Evolutionary conservation across 2,329 filamentous ascomycete species (phyloP).

Genomic region (Verticillium zaregamsianum): DNA sequence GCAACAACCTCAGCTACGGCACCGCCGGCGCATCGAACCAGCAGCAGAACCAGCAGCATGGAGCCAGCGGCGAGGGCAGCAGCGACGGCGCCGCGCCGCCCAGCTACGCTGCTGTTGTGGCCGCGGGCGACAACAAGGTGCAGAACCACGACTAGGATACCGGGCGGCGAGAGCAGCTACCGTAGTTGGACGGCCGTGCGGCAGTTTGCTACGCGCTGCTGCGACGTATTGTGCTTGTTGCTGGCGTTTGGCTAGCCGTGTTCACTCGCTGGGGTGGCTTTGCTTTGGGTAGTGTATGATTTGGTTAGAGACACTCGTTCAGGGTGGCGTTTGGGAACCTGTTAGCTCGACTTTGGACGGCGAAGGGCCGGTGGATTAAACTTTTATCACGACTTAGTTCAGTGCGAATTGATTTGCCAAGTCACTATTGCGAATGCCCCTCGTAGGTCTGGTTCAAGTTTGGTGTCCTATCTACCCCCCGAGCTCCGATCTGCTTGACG

Average conservation of each 20-base stretch:
- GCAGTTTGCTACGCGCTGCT: neutral
- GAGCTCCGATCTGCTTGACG: too few relatives aligned
- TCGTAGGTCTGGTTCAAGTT: neutral
- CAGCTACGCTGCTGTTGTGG: constrained; percentile 84
- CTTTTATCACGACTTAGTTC: neutral
- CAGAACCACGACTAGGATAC: constrained; percentile 57
- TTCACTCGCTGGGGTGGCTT: neutral
- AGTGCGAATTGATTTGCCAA: neutral
- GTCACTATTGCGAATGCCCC: neutral
- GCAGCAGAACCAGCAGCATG: constrained; percentile 24
- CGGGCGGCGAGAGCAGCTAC: neutral
- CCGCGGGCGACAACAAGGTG: constrained; percentile 79
- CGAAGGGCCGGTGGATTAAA: neutral
- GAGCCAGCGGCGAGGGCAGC: constrained; percentile 36
- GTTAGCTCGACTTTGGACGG: neutral
- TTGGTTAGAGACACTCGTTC: neutral
- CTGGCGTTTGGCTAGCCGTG: neutral
- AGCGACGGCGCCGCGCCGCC: constrained; percentile 60
- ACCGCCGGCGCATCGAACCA: constrained; percentile 17
- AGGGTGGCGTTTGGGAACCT: neutral
- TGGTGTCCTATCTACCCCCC: neutral
- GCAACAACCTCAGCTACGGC: constrained; percentile 17
- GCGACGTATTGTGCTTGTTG: neutral
- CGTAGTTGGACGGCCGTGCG: neutral
- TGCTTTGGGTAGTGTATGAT: neutral